These are phyloP conservation scores for Fusarium chuoi DNA, from an alignment of 2,329 filamentous ascomycete genomes.

Conservation along the genomic window DNA sequence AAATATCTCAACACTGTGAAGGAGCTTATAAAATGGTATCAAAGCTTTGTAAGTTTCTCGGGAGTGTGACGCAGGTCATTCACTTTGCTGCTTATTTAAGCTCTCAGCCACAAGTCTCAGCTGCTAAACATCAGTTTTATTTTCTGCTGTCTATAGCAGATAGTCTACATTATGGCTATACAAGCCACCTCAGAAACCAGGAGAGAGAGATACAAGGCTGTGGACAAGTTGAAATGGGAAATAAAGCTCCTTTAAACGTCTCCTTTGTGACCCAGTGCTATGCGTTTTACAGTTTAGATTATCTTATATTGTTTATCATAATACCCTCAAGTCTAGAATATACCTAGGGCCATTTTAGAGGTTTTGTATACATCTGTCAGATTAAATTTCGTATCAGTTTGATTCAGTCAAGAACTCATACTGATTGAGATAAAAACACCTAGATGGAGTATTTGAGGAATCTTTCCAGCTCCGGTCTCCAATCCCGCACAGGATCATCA, in stretches of 20 bases:
- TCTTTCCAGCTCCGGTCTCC: conserved; percentile 27
- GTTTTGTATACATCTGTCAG: accelerated
- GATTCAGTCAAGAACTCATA: accelerated
- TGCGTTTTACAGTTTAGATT: accelerated
- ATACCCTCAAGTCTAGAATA: background rate
- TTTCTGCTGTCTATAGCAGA: no score
- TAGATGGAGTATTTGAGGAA: conserved; percentile 34
- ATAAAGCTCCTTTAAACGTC: no score
- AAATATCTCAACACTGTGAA: no score
- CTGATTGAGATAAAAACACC: background rate
- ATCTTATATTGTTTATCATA: background rate
- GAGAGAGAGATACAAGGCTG: no score
- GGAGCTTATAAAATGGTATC: no score
- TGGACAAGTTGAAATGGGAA: no score
- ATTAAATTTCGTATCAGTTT: background rate
- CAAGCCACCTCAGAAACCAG: no score
- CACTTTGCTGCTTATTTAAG: background rate
- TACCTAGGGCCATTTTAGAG: background rate
- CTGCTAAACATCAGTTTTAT: no score
- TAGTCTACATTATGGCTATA: no score
- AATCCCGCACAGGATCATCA: conserved; percentile 21
- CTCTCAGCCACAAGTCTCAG: background rate
- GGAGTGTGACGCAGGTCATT: no score
- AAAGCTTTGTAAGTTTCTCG: no score
- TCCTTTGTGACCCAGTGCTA: no score